Base-by-base conservation (phyloP, 169 alveolate genomes). In the Theileria parva region DNA sequence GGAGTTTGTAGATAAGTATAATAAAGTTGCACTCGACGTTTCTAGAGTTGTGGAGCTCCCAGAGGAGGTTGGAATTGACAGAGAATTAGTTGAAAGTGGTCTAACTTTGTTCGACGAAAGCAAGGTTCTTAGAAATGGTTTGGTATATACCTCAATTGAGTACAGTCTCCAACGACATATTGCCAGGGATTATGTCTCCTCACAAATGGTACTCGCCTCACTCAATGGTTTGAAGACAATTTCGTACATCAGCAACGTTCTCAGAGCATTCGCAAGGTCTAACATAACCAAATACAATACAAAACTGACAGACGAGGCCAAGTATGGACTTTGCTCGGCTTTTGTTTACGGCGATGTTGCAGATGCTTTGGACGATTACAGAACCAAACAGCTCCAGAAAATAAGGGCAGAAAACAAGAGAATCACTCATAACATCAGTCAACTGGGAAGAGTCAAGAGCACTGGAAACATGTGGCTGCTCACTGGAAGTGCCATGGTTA, bases 101-200 rank as follows among this genome's bases (percentile, higher is more conserved):
- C 39, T 63, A 9, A 74, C 39, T 12, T 11, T 74, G 6, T 65
- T 67, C 44, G 21, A 44, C 37, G 90, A 84, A 57, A 34, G 55
- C 66, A 67, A 51, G 27, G 15, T n/a, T 27, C 44, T 84, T 17
- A 57, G 77, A 21, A 72, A 66, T 59, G 86, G 77, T 19, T 48
- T 84, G n/a, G 70, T 51, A 7, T 84, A 77, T 19, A 79, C 90
- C 17, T 59, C 71, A 37, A 76, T 65, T 25, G 19, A 65, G 34
- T 48, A 15, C 48, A 13, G 19, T 1, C 57, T 84, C 32, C 77
- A 57, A 3, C 67, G n/a, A 30, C 48, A 15, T 7, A 19, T 84
- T 19, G 75, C 86, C 2, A 77, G 77, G 79, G 90, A 84, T 39
- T 84, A 84, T 57, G 90, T 84, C 25, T 71, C 80, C 6, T 30